A percentile compares a stretch with the other conserved stretches of the same genome.
These are phyloP conservation scores for Beauveria sp. DNA, from an alignment of 2,329 filamentous ascomycete species.

Conservation along the genomic window DNA sequence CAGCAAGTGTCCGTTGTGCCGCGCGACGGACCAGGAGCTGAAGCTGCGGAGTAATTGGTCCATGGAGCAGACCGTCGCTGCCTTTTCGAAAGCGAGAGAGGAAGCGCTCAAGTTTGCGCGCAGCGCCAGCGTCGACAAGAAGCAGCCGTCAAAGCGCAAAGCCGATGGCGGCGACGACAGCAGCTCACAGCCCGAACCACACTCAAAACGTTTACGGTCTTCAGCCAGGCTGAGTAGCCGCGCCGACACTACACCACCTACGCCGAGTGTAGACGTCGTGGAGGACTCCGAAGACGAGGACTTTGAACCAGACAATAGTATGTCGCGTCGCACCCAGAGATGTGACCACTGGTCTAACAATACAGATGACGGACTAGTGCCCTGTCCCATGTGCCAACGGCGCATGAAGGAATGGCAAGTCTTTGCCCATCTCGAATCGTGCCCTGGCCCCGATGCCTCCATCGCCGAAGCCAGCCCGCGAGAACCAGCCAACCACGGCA, in stretches of 20 bases:
- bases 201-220: conserved; percentile 44
- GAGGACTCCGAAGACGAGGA: conserved; percentile 24
- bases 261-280: conserved; percentile 15
- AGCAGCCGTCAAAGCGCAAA: conserved; percentile 45
- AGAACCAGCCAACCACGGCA: not conserved
- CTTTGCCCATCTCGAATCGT: conserved; percentile 73
- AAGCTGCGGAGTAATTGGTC: conserved; percentile 80
- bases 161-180: conserved; percentile 25
- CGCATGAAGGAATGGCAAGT: conserved; percentile 76
- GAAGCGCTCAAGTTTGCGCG: conserved; percentile 58
- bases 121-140: conserved; percentile 13
- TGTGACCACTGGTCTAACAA: too few relatives aligned
- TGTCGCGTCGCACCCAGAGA: not conserved
- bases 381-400: conserved; percentile 73
- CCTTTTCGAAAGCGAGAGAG: conserved; percentile 61
- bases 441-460: conserved; percentile 28
- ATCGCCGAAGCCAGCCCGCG: conserved; percentile 8
- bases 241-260: conserved; percentile 26
- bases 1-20: conserved; percentile 82
- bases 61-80: conserved; percentile 75
- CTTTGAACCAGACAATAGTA: conserved; percentile 23
- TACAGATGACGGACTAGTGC: conserved; percentile 64
- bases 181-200: conserved; percentile 21
- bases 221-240: conserved; percentile 41
- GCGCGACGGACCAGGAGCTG: conserved; percentile 69